These are phyloP conservation scores for Microcos paniculata DNA, from an alignment of 345 rosid genomes.

Conservation along the genomic window DNA sequence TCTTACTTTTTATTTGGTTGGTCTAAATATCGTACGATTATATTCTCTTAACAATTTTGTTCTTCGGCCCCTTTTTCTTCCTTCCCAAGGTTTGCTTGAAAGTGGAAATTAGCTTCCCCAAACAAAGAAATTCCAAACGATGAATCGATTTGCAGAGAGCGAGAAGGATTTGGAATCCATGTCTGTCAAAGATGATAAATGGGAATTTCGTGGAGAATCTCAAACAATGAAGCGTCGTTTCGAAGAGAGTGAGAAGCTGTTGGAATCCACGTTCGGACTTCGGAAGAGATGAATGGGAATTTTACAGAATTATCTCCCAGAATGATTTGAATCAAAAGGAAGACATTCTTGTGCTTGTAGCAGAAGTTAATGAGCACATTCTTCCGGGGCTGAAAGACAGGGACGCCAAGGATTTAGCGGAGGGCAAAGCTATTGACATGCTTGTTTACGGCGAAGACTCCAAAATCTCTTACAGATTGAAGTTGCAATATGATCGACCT, in stretches of 20 bases:
- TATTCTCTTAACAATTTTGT: too few relatives aligned
- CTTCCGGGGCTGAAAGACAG: slow-evolving; percentile 7
- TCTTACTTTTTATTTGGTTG: too few relatives aligned
- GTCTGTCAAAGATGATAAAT: too few relatives aligned
- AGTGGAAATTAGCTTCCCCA: too few relatives aligned
- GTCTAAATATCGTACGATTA: too few relatives aligned
- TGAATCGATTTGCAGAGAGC: too few relatives aligned
- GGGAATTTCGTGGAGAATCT: too few relatives aligned
- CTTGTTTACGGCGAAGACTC: slow-evolving; percentile 1
- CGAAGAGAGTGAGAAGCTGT: not conserved
- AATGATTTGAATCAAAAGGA: not conserved
- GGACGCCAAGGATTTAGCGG: not conserved
- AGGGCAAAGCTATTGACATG: slow-evolving; percentile 2
- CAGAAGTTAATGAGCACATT: slow-evolving; percentile 7
- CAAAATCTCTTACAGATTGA: not conserved
- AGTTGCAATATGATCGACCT: slow-evolving; percentile 1
- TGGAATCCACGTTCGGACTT: slow-evolving; percentile 19
- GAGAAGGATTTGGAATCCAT: too few relatives aligned
- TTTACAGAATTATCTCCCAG: slow-evolving; percentile 5
- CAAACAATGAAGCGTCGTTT: too few relatives aligned
- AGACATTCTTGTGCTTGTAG: not conserved
- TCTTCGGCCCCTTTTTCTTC: too few relatives aligned
- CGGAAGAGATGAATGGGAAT: slow-evolving; percentile 18
- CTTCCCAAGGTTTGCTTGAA: too few relatives aligned
- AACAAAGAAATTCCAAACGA: too few relatives aligned